Percentiles rank a stretch among this genome's conserved stretches.
Conservation (phyloP, 176 grass and related monocot genomes). For the Luzula sylvatica region DNA sequence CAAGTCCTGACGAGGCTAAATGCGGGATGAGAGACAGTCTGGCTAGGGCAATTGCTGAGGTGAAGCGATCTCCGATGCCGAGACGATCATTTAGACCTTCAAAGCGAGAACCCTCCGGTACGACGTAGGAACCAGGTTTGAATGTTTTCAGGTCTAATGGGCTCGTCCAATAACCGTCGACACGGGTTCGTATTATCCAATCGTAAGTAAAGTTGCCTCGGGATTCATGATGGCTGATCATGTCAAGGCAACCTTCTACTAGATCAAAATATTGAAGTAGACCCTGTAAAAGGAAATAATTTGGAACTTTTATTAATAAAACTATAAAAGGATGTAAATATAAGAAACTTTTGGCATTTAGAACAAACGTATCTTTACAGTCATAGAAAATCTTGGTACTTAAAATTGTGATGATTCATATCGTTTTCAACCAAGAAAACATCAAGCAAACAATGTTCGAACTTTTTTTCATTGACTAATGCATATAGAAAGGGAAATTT, state of each 20-base stretch:
- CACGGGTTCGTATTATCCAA: constrained; percentile 61
- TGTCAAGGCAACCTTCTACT: constrained; percentile 67
- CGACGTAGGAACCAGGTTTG: constrained; percentile 21
- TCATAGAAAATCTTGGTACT: constrained; percentile 2
- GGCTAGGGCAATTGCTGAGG: constrained; percentile 37
- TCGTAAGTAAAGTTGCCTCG: constrained; percentile 43
- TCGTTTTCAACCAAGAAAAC: neutral
- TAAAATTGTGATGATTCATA: neutral
- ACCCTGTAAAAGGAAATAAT: constrained; percentile 28
- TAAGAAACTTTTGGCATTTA: too few species aligned
- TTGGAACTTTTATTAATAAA: neutral
- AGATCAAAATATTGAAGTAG: constrained; percentile 73
- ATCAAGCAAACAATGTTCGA: neutral
- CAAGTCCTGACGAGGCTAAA: constrained; percentile 29
- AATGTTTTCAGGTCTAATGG: constrained; percentile 20
- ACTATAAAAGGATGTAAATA: too few species aligned
- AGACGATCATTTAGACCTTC: constrained; percentile 81
- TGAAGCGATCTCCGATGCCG: constrained; percentile 24
- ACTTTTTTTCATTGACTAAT: neutral
- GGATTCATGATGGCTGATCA: constrained; percentile 47
- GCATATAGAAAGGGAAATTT: too few species aligned
- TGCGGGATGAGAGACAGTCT: constrained; percentile 39
- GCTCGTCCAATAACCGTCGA: constrained; percentile 57
- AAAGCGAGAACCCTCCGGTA: constrained; percentile 58
- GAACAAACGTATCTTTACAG: neutral